Percentiles rank a stretch among this genome's conserved stretches.
Conservation (phyloP, 139 green algal genomes). For the Spirogloea muscicola region DNA sequence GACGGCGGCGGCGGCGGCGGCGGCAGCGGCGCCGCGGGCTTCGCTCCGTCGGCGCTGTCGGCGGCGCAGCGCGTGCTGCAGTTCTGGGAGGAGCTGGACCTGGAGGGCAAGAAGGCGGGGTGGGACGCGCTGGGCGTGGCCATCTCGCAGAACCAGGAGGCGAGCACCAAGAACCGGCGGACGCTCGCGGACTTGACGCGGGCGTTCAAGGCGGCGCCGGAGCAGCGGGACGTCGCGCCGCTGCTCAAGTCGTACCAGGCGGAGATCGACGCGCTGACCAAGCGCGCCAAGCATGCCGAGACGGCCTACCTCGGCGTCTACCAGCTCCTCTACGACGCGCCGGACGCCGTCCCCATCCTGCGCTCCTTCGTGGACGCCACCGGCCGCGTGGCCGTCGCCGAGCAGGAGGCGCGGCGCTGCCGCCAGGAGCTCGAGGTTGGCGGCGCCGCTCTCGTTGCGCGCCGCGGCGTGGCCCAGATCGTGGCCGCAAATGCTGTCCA, state of each 20-base stretch:
- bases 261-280: slow-evolving; percentile 44
- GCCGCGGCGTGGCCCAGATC: not conserved
- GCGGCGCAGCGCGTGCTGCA: slow-evolving; percentile 16
- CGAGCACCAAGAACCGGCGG: slow-evolving; percentile 54
- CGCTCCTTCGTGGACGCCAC: slow-evolving; percentile 46
- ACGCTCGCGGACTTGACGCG: slow-evolving; percentile 62
- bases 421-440: slow-evolving; percentile 43
- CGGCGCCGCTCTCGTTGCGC: no score
- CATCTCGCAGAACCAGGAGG: slow-evolving; percentile 74
- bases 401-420: slow-evolving; percentile 12
- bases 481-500: not conserved
- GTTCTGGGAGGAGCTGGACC: slow-evolving; percentile 55
- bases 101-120: slow-evolving; percentile 66
- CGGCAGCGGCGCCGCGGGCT: not conserved
- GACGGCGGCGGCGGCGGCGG: no score
- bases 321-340: slow-evolving; percentile 83
- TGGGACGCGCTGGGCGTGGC: slow-evolving; percentile 73
- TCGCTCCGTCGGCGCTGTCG: slow-evolving; percentile 5
- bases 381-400: not conserved
- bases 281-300: slow-evolving; percentile 62
- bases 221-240: slow-evolving; percentile 50
- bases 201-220: slow-evolving; percentile 17
- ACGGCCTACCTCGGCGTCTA: slow-evolving; percentile 78
- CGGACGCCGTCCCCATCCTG: slow-evolving; percentile 75
- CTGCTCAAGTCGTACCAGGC: slow-evolving; percentile 80